Conservation (phyloP, 2,329 filamentous ascomycete species). For the Calonectria crousiana region DNA sequence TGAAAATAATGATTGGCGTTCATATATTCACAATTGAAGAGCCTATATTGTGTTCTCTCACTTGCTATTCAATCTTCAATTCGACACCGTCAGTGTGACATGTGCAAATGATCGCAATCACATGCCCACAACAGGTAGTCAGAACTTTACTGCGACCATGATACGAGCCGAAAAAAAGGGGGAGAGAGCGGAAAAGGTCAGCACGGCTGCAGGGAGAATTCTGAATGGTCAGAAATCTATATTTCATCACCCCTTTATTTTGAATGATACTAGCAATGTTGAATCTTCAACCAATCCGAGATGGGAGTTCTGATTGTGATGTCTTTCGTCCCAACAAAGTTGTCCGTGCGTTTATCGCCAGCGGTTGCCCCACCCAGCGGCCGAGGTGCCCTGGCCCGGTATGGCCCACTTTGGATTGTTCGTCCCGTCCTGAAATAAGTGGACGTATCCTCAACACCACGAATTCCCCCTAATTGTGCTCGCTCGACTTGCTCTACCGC, state of each 20-base stretch:
- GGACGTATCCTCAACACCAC: slow-evolving; percentile 17
- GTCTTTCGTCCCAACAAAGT: slow-evolving; percentile 12
- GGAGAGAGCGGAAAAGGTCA: not conserved
- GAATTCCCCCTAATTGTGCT: not conserved
- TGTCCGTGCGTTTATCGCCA: not conserved
- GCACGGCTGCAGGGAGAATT: not conserved
- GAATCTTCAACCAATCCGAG: not conserved
- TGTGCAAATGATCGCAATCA: not conserved
- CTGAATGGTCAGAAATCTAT: not conserved
- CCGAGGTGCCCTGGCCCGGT: slow-evolving; percentile 10
- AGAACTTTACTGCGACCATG: not conserved
- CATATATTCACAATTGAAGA: not conserved
- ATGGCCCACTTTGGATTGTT: slow-evolving; percentile 5
- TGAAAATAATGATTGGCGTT: not conserved
- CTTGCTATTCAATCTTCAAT: not conserved
- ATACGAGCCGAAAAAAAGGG: not conserved
- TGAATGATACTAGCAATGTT: not conserved
- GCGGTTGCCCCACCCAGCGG: slow-evolving; percentile 3
- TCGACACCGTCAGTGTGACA: not conserved
- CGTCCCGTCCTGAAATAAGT: not conserved
- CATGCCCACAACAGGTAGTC: not conserved
- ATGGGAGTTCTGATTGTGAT: not conserved
- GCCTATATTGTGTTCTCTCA: no score
- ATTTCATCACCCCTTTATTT: not conserved
- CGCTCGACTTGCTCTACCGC: slow-evolving; percentile 2